Evolutionary conservation across 2,329 filamentous ascomycete species (phyloP), one percentile per base, ranked within the genome.

Genomic region (Paecilomyces variotii): DNA sequence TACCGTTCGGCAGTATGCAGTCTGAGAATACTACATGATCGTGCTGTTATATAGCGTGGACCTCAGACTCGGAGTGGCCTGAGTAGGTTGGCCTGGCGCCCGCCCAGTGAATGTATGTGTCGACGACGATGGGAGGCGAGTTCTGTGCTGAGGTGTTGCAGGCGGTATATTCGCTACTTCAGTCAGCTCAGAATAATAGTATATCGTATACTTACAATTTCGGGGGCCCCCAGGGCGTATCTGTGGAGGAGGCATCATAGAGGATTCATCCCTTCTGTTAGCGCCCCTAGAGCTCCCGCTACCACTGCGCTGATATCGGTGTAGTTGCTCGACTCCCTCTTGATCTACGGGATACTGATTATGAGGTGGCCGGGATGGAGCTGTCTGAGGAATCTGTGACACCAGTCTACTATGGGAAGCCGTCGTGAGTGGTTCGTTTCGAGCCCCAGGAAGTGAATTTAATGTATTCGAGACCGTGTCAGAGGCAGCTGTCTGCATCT

Each of bases 401-500:
- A 59, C 30, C 24, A 54, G 60, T 54, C 59, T 62, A 56, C 58
- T 64, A 56, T 52, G 32, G 53, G 50, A 60, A n/a, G 54, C 55
- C 5, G 66, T 58, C 5, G 24, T 54, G n/a, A 58, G 49, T 4
- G 58, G 59, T 7, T 60, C 61, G 14, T 62, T 67, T 10, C 64
- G 62, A 4, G 67, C 58, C 1, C 61, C 54, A 11, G 62, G 63
- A 28, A 75, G 63, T 4, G 72, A 72, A 50, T 78, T 72, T 14
- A 83, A 63, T 1, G 78, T 72, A 32, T 80, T 72, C 2, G 79
- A 76, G 1, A 78, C 79, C 10, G 79, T 75, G 55, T 84, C 77
- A 2, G 80, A 81, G 24, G 82, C 83, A 5, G 83, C 82, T 19
- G 74, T 74, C 57, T 82, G 80, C 59, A 85, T 79, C 11, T 82